These are phyloP conservation scores for Iodosphaeria phyllophila DNA, from an alignment of 2,329 filamentous ascomycete genomes.

Conservation along the genomic window DNA sequence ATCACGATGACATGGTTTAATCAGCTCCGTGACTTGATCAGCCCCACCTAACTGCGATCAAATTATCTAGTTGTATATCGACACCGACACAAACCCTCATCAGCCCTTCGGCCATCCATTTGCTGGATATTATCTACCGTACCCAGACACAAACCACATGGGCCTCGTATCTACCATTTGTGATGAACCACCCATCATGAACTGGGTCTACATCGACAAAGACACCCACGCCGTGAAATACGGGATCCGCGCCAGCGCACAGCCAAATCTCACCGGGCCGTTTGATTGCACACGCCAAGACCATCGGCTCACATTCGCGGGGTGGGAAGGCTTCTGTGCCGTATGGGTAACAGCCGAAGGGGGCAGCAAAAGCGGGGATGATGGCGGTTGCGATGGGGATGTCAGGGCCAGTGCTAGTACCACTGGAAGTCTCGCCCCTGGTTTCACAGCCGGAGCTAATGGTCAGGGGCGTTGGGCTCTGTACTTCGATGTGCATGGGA, in stretches of 20 bases:
- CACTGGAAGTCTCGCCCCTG: too few relatives aligned
- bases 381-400: too few relatives aligned
- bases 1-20: too few relatives aligned
- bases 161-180: slow-evolving; percentile 29
- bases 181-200: slow-evolving; percentile 27
- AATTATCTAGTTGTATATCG: slow-evolving; percentile 22
- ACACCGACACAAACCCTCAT: slow-evolving; percentile 15
- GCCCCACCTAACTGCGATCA: slow-evolving; percentile 4
- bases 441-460: too few relatives aligned
- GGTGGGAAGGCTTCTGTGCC: slow-evolving; percentile 30
- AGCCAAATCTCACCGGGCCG: slow-evolving; percentile 24
- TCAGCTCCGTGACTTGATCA: too few relatives aligned
- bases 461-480: too few relatives aligned
- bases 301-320: slow-evolving; percentile 26
- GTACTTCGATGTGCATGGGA: slow-evolving; percentile 27
- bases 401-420: too few relatives aligned
- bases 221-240: slow-evolving; percentile 26
- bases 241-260: slow-evolving; percentile 21
- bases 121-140: slow-evolving; percentile 36
- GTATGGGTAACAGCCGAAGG: slow-evolving; percentile 22
- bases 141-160: slow-evolving; percentile 28
- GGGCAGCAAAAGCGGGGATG: too few relatives aligned
- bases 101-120: slow-evolving; percentile 23
- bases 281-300: slow-evolving; percentile 34
- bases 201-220: slow-evolving; percentile 29